Base-by-base conservation (phyloP, 768 basidiomycete species). In the Suillus cothurnatus region DNA sequence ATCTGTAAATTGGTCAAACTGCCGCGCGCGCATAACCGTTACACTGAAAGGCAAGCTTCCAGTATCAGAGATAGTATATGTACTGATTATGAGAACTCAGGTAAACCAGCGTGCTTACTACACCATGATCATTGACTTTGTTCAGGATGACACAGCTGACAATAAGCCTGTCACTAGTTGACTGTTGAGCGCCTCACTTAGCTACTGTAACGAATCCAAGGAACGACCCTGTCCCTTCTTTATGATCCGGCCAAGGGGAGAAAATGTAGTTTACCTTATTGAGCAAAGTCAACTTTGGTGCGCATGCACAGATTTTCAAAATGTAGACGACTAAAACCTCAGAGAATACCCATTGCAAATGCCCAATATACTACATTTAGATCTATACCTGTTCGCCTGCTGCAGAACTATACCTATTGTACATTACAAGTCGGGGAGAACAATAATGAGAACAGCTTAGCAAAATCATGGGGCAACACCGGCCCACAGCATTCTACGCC, bases 401-500 rank as follows among this genome's bases (percentile, higher is more conserved):
- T 28, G 19, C 50, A 52, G 2, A 26, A 26, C 23, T 15, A 49
- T 26, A 50, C 47, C 6, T 49, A 26, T 50, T 26, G 49, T 50
- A 26, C 23, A 26, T 1, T 15, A 50, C 5, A 50, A 26, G 15
- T 23, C 49, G 7, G 14, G 7, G 2, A 26, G 3, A 50, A 50
- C 23, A 50, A 50, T 15, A 23, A 47, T 14, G n/a, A 47, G 1
- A n/a, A 23, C n/a, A 47, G n/a, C n/a, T 45, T 21, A 4, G 8
- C 45, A n/a, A 47, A 11, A 2, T 17, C 15, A 26, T 17, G 26
- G 28, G 26, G 50, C 14, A 50, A 50, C 26, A 6, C 26, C 49
- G 6, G 19, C 26, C 21, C 12, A 17, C 50, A 15, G 15, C 57
- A 45, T 49, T n/a, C 28, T 80, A 85, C 26, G 73, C 65, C 4